Evolutionary conservation across 805 yeast genomes (phyloP), one percentile per base, ranked within the genome.

Genomic region (Metschnikowia picachoensis): DNA sequence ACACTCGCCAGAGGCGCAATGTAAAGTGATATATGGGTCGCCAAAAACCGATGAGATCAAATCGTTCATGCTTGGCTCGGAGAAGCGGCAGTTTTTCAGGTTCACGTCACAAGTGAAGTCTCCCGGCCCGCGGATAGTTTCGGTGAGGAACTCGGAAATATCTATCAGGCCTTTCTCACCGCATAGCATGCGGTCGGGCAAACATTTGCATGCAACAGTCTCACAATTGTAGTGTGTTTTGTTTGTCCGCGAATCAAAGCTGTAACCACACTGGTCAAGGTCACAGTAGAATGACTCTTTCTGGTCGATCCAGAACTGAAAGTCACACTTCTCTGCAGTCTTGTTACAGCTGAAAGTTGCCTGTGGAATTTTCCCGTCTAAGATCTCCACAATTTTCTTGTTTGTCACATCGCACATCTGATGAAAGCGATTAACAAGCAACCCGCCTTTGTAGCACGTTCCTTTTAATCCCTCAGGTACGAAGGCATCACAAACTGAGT

Each of bases 371-470:
- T 81, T 78, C 0, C 96, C 97, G 14, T 81, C 73, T 53, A 94
- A 72, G 39, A 92, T 84, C 47, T 84, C 82, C 36, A 89, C 73
- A 53, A 94, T 91, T 65, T 92, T 94, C 50, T 82, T 74, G 60
- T 85, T 92, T 15, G 98, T 92, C 14, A 94, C 98, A 60, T 91
- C 86, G 74, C 99, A 94, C 85, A 86, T 87, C 67, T 89, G 97
- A 62, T 84, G 87, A 58, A 85, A 80, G 55, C 80, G 75, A 52
- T 87, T 83, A 17, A 94, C 92, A 37, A 90, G 68, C 56, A 87
- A 78, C 15, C 98, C 99, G 9, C 85, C 79, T 51, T 82, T 77
- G 66, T 90, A 92, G 64, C 99, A 94, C 0, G 95, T 88, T 10
- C 98, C 99, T 48, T 77, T 71, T 45, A 89, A 65, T 2, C 86